Evolutionary conservation across 352 stramenopile genomes (phyloP), one percentile per base, ranked within the genome.

Genomic region (Globisporangium heterothallicum): DNA sequence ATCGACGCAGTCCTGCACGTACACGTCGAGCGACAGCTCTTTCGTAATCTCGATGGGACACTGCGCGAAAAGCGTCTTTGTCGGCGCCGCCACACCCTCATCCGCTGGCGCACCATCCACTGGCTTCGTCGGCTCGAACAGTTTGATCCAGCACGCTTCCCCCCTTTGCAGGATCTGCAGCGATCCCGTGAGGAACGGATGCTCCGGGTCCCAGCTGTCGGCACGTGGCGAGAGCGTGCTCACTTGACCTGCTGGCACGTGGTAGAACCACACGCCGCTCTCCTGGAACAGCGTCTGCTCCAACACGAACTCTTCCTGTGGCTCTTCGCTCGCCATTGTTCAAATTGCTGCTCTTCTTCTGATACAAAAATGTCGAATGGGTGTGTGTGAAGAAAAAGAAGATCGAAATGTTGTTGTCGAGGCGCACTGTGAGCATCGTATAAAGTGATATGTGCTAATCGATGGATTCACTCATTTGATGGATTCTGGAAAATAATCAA

Each of bases 1-100:
- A 58, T 94, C 84, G 43, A 86, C 79, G 42, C 81, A 94, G 58
- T 94, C 82, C 42, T 92, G 84, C 16, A 94, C 73, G 58, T 88
- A 92, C 38, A 84, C 64, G 32, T 87, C 77, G 24, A 94, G 67
- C 29, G 64, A 13, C 24, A 84, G 61, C 22, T 88, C 78, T 12
- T 49, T 63, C 13, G 78, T 68, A 59, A 94, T 86, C 44, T 77
- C 70, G 13, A 94, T 58, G 6, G 84, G 82, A 30, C 84, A 92
- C 55, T 91, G 78, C 16, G 84, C 84, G 32, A 94, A 92, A 12
- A 94, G 65, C 54, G 68, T 73, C 1, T 26, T 18, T 32, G 12
- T 25, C 22, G 41, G n/a, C n/a, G n/a, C n/a, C 32, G 2, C n/a
- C 26, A 13, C 12, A 2, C 13, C 30, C 24, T 21, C 18, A 38